phyloP scores from a whole-genome alignment of 768 basidiomycete species.

The Termitomyces sp. region DNA sequence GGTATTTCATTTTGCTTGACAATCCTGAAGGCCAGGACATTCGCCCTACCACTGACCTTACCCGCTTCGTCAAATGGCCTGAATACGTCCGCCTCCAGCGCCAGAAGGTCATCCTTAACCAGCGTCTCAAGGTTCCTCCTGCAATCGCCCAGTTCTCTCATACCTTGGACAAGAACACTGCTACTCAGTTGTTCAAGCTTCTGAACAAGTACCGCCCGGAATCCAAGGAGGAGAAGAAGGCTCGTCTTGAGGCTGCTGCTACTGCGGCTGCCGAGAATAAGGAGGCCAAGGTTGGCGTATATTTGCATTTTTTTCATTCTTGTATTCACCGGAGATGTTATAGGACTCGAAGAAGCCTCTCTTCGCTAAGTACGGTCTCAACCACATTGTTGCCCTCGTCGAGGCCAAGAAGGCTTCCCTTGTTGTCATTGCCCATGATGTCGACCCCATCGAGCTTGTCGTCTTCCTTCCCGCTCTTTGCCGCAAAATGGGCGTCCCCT shows the following conservation, averaged over 20 bases:
- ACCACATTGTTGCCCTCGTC: constrained; percentile 93
- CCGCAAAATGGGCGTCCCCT: constrained; percentile 99
- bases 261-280: constrained; percentile 76
- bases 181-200: constrained; percentile 96
- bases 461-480: constrained; percentile 97
- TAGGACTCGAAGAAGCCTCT: constrained; percentile 92
- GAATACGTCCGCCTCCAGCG: constrained; percentile 97
- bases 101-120: constrained; percentile 97
- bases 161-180: constrained; percentile 99
- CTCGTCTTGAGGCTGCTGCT: constrained; percentile 77
- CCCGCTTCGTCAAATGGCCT: constrained; percentile 99
- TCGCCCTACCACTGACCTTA: constrained; percentile 84
- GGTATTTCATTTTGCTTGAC: background rate
- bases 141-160: constrained; percentile 97
- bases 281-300: constrained; percentile 40
- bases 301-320: background rate
- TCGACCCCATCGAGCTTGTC: constrained; percentile 98
- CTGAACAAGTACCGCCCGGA: constrained; percentile 97
- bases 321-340: background rate
- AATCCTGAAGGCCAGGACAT: constrained; percentile 78
- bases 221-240: constrained; percentile 96
- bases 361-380: constrained; percentile 94
- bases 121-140: constrained; percentile 97
- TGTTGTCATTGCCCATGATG: constrained; percentile 95
- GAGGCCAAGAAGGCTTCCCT: constrained; percentile 98